Percentiles rank a stretch among this genome's conserved stretches.
Conservation (phyloP, 2,329 filamentous ascomycete species). For the Epichloe bromicola region DNA sequence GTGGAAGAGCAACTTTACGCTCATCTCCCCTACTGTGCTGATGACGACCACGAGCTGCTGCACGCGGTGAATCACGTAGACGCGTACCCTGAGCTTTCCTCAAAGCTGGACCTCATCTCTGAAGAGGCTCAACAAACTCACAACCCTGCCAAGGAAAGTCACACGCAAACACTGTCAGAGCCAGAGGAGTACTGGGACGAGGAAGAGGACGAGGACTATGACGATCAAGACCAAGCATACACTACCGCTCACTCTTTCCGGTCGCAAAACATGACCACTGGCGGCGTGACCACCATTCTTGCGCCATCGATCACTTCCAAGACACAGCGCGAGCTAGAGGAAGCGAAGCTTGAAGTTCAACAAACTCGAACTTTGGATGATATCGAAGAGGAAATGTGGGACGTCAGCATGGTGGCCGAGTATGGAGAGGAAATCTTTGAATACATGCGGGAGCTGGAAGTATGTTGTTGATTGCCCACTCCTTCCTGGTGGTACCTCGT, state of each 20-base stretch:
- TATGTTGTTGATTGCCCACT: slow-evolving; percentile 26
- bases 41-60: slow-evolving; percentile 13
- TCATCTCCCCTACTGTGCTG: slow-evolving; percentile 14
- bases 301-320: slow-evolving; percentile 60
- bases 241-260: slow-evolving; percentile 64
- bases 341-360: slow-evolving; percentile 52
- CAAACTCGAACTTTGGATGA: slow-evolving; percentile 58
- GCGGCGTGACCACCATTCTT: slow-evolving; percentile 44
- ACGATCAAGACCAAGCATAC: slow-evolving; percentile 52
- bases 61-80: slow-evolving; percentile 13
- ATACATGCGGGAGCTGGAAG: slow-evolving; percentile 85
- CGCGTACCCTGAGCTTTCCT: slow-evolving; percentile 11
- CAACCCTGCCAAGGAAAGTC: slow-evolving; percentile 13
- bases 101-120: slow-evolving; percentile 18
- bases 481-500: neutral
- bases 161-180: slow-evolving; percentile 21
- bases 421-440: slow-evolving; percentile 92
- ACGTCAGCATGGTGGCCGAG: slow-evolving; percentile 95
- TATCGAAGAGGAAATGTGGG: slow-evolving; percentile 77
- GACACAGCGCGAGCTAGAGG: slow-evolving; percentile 58
- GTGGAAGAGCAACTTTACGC: slow-evolving; percentile 8
- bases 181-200: slow-evolving; percentile 68
- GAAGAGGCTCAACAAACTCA: slow-evolving; percentile 17
- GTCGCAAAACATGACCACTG: slow-evolving; percentile 50
- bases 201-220: slow-evolving; percentile 57